These are phyloP conservation scores for Cucurbita pepo DNA, from an alignment of 306 rosid genomes.

Conservation along the genomic window DNA sequence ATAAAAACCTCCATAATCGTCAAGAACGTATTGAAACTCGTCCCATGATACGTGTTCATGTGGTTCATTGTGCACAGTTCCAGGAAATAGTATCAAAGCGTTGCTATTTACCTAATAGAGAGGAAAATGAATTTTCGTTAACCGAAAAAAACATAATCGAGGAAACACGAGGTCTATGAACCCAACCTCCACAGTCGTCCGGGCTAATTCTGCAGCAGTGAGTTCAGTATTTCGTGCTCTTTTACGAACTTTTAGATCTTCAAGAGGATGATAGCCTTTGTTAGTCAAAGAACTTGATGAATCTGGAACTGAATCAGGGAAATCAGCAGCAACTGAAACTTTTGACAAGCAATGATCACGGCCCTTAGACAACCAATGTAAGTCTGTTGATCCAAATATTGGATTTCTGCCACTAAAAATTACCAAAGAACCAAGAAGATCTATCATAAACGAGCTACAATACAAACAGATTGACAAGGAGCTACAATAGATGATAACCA, in stretches of 20 bases:
- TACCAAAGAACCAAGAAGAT: not conserved
- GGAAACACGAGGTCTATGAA: not conserved
- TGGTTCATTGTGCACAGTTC: conserved; percentile 76
- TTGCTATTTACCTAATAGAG: conserved; percentile 48
- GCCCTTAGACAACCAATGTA: conserved; percentile 48
- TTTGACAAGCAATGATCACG: conserved; percentile 53
- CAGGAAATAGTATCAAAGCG: conserved; percentile 81
- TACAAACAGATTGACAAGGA: not conserved
- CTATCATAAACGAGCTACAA: not conserved
- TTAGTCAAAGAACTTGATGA: conserved; percentile 41
- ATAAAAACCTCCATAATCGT: conserved; percentile 53
- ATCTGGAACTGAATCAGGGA: conserved; percentile 78
- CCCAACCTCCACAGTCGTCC: conserved; percentile 66
- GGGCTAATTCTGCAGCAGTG: conserved; percentile 66
- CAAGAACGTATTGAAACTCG: conserved; percentile 50
- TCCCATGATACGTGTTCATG: conserved; percentile 75
- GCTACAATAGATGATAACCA: conserved; percentile 30
- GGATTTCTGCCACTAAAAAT: conserved; percentile 48
- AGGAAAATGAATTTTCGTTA: not conserved
- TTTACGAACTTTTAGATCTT: conserved; percentile 49
- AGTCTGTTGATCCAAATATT: conserved; percentile 32
- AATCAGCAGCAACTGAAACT: conserved; percentile 83
- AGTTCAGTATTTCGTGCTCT: conserved; percentile 47
- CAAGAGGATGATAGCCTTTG: conserved; percentile 78
- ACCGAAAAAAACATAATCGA: not conserved